These are phyloP conservation scores for Aspergillus saccharolyticus DNA, from an alignment of 495 filamentous ascomycete genomes.

Conservation along the genomic window DNA sequence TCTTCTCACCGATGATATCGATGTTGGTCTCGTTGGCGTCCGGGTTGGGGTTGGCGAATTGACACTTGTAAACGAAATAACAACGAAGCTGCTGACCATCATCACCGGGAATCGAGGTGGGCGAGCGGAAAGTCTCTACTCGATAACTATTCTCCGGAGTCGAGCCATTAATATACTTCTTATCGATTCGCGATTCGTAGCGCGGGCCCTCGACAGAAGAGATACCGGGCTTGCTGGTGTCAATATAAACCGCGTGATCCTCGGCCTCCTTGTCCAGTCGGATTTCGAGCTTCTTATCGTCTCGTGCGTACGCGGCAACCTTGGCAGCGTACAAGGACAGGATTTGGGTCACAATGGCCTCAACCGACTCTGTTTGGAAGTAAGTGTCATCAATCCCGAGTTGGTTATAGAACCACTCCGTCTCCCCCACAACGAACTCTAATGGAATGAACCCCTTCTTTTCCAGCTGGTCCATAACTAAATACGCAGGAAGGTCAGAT, in stretches of 20 bases:
- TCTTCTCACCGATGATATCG: constrained; percentile 86
- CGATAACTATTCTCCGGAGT: constrained; percentile 68
- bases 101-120: constrained; percentile 64
- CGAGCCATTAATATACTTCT: constrained; percentile 82
- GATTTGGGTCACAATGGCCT: constrained; percentile 87
- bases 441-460: constrained; percentile 81
- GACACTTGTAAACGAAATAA: constrained; percentile 97
- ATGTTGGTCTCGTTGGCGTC: constrained; percentile 76
- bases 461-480: constrained; percentile 69
- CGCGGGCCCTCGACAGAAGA: constrained; percentile 68
- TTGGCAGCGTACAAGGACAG: constrained; percentile 97
- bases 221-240: constrained; percentile 86
- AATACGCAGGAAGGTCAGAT: background rate
- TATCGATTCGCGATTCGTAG: constrained; percentile 90
- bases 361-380: constrained; percentile 85
- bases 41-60: constrained; percentile 72
- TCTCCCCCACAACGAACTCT: constrained; percentile 77
- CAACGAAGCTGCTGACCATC: constrained; percentile 79
- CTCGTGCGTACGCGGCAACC: constrained; percentile 86
- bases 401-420: constrained; percentile 94
- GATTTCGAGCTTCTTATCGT: constrained; percentile 91
- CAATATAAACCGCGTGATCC: constrained; percentile 97
- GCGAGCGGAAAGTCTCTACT: constrained; percentile 93
- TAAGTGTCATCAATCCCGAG: constrained; percentile 98
- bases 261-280: constrained; percentile 88